Evolutionary conservation across 768 basidiomycete species (phyloP), one percentile per base, ranked within the genome.

Genomic region (Chiua virens): DNA sequence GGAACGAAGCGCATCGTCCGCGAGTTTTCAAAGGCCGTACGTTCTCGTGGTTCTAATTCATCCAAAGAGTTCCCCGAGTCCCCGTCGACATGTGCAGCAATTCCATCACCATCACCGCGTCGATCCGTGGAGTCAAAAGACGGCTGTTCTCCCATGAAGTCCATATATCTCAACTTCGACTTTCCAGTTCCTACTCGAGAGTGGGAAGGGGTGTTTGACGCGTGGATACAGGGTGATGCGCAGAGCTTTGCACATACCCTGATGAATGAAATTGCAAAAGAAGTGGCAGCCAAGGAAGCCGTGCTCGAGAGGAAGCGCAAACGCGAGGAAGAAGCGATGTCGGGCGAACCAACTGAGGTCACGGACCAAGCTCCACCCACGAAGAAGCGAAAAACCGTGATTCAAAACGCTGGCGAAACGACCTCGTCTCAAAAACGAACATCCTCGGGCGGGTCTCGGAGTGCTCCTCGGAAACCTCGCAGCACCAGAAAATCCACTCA

Each of bases 1-100:
- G 94, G 94, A 18, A 94, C 93, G 41, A 95, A 93, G 70, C 77
- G 89, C 57, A 90, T 96, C 71, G 90, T 95, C 21, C 81, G 89
- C 50, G 92, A 95, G 68, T 91, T 89, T 68, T 80, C 86, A 22
- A 91, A 89, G 69, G 86, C 87, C 18, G 82, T 91, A 21, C 79
- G 77, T 39, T 75, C 80, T 8, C 77, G 84, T 38, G 72, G 74
- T 3, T 59, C 69, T 14, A 58, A 64, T 18, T 56, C 74, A 47
- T 65, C 67, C 40, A 72, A 67, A 42, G 71, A 70, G 6, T 64
- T 68, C 4, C 61, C 64, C 44, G 45, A 53, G 44, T 37, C 45
- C 11, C 51, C 54, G 0, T 59, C 66, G 13, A 64, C 67, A n/a
- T 62, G 65, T 47, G 58, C 71, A n/a, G 58, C 71, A 3, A 73